Percentiles rank a stretch among this genome's conserved stretches.
Evolutionary conservation across 2,329 filamentous ascomycete species (phyloP).

Genomic region (Tolypocladium pustulatum): DNA sequence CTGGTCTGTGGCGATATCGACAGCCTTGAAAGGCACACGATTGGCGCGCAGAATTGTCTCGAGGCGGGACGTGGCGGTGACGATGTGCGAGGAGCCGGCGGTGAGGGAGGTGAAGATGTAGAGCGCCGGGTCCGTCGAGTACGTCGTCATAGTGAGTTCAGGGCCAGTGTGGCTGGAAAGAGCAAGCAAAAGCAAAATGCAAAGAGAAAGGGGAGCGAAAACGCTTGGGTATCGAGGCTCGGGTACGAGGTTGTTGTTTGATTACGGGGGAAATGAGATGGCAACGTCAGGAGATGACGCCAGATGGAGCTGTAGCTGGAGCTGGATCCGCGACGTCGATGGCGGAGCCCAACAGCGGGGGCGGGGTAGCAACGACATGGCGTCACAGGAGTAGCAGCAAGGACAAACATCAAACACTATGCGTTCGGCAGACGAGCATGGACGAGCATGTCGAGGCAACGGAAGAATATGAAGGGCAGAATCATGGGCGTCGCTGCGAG

Average conservation of each 20-base stretch:
- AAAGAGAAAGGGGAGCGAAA: not conserved
- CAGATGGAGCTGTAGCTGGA: not conserved
- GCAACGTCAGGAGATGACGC: not conserved
- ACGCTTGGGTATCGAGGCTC: not conserved
- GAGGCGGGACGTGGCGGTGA: constrained; percentile 89
- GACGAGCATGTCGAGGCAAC: not conserved
- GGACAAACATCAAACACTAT: not conserved
- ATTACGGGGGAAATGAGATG: not conserved
- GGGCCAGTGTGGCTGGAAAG: not conserved
- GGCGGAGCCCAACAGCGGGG: constrained; percentile 6
- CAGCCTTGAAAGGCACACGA: constrained; percentile 82
- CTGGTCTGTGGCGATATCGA: constrained; percentile 86
- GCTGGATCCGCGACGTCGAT: not conserved
- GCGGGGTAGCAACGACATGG: constrained; percentile 3
- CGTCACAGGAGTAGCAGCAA: not conserved
- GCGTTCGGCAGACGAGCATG: not conserved
- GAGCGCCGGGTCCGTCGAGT: constrained; percentile 57
- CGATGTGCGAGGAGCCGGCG: constrained; percentile 88
- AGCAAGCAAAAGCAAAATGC: not conserved
- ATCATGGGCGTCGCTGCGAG: not conserved
- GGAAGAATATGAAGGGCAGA: not conserved
- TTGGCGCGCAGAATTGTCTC: constrained; percentile 96
- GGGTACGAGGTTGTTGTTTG: not conserved
- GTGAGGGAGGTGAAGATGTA: constrained; percentile 97
- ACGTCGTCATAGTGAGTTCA: constrained; percentile 25